phyloP scores from a whole-genome alignment of 1,284 basidiomycete genomes.

The Schizophyllum commune region DNA sequence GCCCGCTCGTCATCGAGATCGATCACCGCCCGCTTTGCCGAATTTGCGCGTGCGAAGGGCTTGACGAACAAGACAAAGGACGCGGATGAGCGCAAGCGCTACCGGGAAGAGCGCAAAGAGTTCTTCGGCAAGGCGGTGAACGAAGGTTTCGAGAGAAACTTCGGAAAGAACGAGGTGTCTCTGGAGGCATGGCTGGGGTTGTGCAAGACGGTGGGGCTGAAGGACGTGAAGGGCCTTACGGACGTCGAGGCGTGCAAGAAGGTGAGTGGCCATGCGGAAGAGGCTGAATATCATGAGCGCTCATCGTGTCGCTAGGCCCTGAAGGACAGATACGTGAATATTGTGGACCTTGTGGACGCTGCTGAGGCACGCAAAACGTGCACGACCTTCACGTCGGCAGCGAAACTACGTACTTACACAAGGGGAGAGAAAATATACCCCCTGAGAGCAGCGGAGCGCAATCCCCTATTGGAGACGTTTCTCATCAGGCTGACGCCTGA shows the following conservation, averaged over 20 bases:
- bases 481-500: background rate
- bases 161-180: background rate
- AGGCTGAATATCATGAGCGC: background rate
- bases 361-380: background rate
- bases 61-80: background rate
- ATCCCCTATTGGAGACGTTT: conserved; percentile 1
- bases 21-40: background rate
- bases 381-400: background rate
- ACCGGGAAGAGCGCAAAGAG: background rate
- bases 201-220: background rate
- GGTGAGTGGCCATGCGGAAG: background rate
- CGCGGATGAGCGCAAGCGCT: background rate
- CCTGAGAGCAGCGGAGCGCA: background rate
- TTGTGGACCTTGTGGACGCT: conserved; percentile 3
- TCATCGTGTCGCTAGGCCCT: background rate
- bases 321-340: conserved; percentile 2
- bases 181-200: background rate
- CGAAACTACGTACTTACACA: background rate
- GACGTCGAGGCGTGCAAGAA: background rate
- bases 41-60: background rate
- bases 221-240: background rate
- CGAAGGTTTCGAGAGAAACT: background rate
- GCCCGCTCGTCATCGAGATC: background rate
- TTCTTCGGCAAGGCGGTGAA: background rate
- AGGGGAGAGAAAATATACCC: conserved; percentile 1